Conservation (phyloP, 768 basidiomycete genomes). For the Pulveroboletus sp. region DNA sequence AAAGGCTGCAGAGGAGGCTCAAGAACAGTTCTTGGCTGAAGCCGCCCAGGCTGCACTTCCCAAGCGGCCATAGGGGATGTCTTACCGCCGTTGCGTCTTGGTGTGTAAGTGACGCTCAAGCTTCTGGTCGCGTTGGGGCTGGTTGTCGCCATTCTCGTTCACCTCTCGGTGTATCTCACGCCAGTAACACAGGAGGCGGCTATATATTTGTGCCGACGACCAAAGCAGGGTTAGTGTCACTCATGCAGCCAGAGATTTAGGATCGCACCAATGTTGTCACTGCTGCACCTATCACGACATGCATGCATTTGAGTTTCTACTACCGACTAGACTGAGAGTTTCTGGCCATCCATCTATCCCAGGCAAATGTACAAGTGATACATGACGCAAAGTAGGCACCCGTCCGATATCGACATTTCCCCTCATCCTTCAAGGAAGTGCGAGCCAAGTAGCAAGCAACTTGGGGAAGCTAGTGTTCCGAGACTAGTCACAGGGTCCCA, state of each 20-base stretch:
- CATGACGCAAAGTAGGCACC: background rate
- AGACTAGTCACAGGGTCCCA: conserved; percentile 35
- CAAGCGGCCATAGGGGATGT: conserved; percentile 8
- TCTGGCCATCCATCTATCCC: background rate
- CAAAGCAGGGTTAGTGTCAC: background rate
- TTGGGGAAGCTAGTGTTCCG: conserved; percentile 45
- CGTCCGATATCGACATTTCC: background rate
- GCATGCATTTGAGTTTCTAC: background rate
- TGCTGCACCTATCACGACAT: background rate
- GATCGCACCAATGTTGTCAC: no score
- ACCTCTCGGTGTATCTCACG: background rate
- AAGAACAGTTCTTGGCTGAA: conserved; percentile 27
- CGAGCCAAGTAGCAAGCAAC: conserved; percentile 41
- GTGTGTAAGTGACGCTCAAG: background rate
- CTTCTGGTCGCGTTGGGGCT: background rate
- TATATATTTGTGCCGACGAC: no score
- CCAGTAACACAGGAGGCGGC: background rate
- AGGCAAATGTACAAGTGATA: background rate
- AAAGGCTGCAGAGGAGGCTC: conserved; percentile 27
- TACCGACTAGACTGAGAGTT: background rate
- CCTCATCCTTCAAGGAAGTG: background rate
- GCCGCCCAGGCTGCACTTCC: conserved; percentile 27
- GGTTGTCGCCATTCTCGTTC: background rate
- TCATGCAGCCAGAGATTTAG: background rate
- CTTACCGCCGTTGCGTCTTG: background rate